A percentile compares a stretch with the other conserved stretches of the same genome.
These are phyloP conservation scores for Picea mariana DNA, from an alignment of 83 land plant species.

Conservation along the genomic window DNA sequence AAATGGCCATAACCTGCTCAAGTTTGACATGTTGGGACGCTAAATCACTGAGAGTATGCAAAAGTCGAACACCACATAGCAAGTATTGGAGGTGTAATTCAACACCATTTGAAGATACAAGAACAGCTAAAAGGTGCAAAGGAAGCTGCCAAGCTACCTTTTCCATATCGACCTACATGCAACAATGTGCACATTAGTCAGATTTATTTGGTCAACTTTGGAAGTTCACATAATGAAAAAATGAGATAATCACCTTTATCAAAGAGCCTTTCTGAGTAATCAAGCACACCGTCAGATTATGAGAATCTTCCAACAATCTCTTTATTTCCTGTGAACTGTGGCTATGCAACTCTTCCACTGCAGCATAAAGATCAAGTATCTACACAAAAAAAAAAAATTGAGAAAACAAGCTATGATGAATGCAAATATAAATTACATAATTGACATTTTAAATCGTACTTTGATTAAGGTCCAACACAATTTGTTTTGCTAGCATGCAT, in stretches of 20 bases:
- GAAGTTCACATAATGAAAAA: neutral
- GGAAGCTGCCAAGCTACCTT: slow-evolving; percentile 73
- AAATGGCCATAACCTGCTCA: slow-evolving; percentile 68
- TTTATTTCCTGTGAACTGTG: slow-evolving; percentile 60
- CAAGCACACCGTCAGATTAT: slow-evolving; percentile 42
- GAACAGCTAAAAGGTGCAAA: slow-evolving; percentile 75
- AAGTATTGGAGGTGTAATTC: slow-evolving; percentile 57
- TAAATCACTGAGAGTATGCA: slow-evolving; percentile 75
- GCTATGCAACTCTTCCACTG: slow-evolving; percentile 71
- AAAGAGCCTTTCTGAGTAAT: slow-evolving; percentile 47
- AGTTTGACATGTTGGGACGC: slow-evolving; percentile 71
- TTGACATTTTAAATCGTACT: neutral
- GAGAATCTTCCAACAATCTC: slow-evolving; percentile 65
- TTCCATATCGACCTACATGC: slow-evolving; percentile 78
- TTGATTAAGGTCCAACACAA: neutral
- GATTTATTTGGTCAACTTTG: neutral
- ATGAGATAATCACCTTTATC: slow-evolving; percentile 39
- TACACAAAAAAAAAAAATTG: slow-evolving; percentile 15
- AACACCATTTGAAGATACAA: slow-evolving; percentile 54
- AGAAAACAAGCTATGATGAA: neutral
- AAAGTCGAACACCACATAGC: slow-evolving; percentile 77
- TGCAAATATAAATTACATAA: neutral
- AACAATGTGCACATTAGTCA: neutral
- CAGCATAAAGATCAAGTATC: slow-evolving; percentile 61
- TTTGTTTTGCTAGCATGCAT: neutral